Evolutionary conservation across 2,329 filamentous ascomycete genomes (phyloP), one percentile per base, ranked within the genome.

Genomic region (Lachnellula cervina): DNA sequence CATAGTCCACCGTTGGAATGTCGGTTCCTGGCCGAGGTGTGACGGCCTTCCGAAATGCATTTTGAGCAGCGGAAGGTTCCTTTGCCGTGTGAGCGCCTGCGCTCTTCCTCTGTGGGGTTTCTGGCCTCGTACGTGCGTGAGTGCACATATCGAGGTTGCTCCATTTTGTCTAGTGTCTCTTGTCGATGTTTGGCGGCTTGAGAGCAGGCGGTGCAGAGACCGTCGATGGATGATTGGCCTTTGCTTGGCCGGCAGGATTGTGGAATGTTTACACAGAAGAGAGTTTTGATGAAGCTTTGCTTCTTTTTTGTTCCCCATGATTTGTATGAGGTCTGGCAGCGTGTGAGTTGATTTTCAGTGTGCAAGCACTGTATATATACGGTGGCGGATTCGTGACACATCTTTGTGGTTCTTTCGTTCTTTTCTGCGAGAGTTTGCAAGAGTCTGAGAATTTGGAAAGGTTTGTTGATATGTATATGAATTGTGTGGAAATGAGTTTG

Each of bases 1-100:
- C 62, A 63, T 7, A 60, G 43, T 42, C 62, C 60, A 2, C 38
- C 48, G 40, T 62, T 59, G 5, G n/a, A 49, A 1, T 21, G 45
- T 51, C 57, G 44, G 1, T 37, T 47, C 11, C 25, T 44, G 9
- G 47, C 28, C 14, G 42, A 32, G 1, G 42, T 13, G 4, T n/a
- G 3, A 5, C 54, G 40, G 6, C 40, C 16, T 38, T 62, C 58
- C 1, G 2, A 11, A 1, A 42, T 37, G 45, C 62, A 64, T 5
- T 25, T 35, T 0, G 5, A 8, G 14, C 62, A 62, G 19, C 54
- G 32, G 38, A 42, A 42, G 5, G 2, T 42, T 19, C 16, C 16
- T 42, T 19, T 42, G 38, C 17, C 17, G 38, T 42, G 17, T 17
- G 38, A 17, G 17, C 17, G 16, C 17, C 38, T 6, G 6, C 16